Evolutionary conservation across 306 rosid genomes (phyloP), one percentile per base, ranked within the genome.

Genomic region (Corylus heterophylla): DNA sequence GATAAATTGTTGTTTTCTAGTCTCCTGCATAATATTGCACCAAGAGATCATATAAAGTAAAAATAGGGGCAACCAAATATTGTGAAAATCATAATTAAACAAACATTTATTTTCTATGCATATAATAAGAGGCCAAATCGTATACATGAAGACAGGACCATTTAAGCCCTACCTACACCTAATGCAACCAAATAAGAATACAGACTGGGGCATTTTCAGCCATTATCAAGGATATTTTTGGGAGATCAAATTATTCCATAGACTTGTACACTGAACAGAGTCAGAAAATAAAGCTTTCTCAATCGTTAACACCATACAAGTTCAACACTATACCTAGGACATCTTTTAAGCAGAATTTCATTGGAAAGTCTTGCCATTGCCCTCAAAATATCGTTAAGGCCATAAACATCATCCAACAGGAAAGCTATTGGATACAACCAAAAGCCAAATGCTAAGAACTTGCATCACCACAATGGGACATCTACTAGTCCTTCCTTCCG

Each of bases 1-100:
- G 98, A 83, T 79, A 96, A 79, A 62, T 91, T 88, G 88, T 96
- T 96, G 88, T 89, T 86, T 68, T 91, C 91, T 13, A 96, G 86
- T 79, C 91, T 91, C 98, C 99, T 96, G 81, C 17, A 82, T 81
- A n/a, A 79, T 56, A 75, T 72, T 54, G 47, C 48, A 74, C 59
- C 55, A 67, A 59, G 18, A 17, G 50, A 69, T 45, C 14, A 64
- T 16, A 12, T 12, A 42, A 6, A 52, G 13, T 4, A 17, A 27
- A 7, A 50, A 45, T 49, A 74, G 58, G 20, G 56, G 12, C 20
- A 77, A 37, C 27, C 69, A 9, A 27, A 27, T 39, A 14, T 10
- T 12, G 18, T 44, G 70, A 73, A 68, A 49, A 54, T 51, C 42
- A 25, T 59, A 14, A 48, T 58, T 58, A 78, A 10, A 71, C 22